Conservation (phyloP, 257 asterid genomes). For the Lantana camara region DNA sequence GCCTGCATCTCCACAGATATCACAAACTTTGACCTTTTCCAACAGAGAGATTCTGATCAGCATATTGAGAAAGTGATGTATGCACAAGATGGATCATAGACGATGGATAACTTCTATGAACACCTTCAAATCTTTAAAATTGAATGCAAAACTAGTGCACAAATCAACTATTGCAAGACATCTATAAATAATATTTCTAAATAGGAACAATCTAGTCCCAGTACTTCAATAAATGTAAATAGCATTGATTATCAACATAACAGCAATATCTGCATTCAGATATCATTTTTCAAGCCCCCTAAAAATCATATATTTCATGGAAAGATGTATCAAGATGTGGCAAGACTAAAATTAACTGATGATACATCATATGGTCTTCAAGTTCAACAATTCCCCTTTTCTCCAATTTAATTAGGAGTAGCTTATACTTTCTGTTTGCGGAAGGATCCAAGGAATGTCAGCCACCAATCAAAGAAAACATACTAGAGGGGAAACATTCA, state of each 20-base stretch:
- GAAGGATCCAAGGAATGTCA: conserved; percentile 6
- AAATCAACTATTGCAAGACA: background rate
- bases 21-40: conserved; percentile 90
- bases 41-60: conserved; percentile 31
- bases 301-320: background rate
- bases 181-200: conserved; percentile 22
- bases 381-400: conserved; percentile 14
- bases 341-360: conserved; percentile 10
- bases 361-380: conserved; percentile 6
- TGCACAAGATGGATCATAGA: conserved; percentile 13
- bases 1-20: conserved; percentile 96
- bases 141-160: background rate
- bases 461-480: background rate
- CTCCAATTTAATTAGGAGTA: conserved; percentile 19
- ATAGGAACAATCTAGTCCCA: background rate
- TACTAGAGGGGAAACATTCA: background rate
- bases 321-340: background rate
- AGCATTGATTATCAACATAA: background rate
- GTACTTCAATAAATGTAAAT: background rate
- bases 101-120: conserved; percentile 11
- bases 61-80: background rate
- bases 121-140: conserved; percentile 21
- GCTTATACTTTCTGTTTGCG: conserved; percentile 11
- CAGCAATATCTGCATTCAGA: conserved; percentile 13
- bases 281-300: background rate